phyloP scores from a whole-genome alignment of 1,139 yeast species.

The Starmera stellimalicola region DNA sequence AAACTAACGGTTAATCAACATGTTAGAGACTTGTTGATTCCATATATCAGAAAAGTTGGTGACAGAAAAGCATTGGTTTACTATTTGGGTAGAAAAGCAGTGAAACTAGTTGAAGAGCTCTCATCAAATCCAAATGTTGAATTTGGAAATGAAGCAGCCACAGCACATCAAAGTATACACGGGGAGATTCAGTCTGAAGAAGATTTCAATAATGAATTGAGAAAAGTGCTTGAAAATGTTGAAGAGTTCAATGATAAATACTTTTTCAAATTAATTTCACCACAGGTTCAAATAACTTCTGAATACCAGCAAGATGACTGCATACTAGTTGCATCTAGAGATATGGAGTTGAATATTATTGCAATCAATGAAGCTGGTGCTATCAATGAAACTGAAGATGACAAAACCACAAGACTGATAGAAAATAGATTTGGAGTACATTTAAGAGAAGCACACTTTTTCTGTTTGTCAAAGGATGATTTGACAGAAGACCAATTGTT shows the following conservation, averaged over 20 bases:
- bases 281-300: slow-evolving; percentile 73
- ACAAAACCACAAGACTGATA: slow-evolving; percentile 37
- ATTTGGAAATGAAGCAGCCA: slow-evolving; percentile 8
- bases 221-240: slow-evolving; percentile 33
- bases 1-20: slow-evolving; percentile 64
- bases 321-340: slow-evolving; percentile 57
- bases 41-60: slow-evolving; percentile 48
- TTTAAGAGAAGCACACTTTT: slow-evolving; percentile 60
- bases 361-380: slow-evolving; percentile 32
- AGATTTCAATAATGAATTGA: slow-evolving; percentile 42
- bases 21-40: slow-evolving; percentile 47
- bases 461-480: slow-evolving; percentile 46
- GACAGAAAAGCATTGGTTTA: slow-evolving; percentile 52
- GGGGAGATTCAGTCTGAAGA: slow-evolving; percentile 15
- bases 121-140: slow-evolving; percentile 10
- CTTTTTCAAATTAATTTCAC: slow-evolving; percentile 61
- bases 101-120: slow-evolving; percentile 52
- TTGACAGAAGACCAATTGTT: slow-evolving; percentile 28
- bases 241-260: slow-evolving; percentile 47
- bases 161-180: slow-evolving; percentile 12
- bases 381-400: slow-evolving; percentile 30
- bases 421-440: slow-evolving; percentile 66
- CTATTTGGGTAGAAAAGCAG: slow-evolving; percentile 63
- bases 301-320: slow-evolving; percentile 55
- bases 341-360: slow-evolving; percentile 59